Base-by-base conservation (phyloP, 2,329 filamentous ascomycete species). In the Pseudogymnoascus sp. region DNA sequence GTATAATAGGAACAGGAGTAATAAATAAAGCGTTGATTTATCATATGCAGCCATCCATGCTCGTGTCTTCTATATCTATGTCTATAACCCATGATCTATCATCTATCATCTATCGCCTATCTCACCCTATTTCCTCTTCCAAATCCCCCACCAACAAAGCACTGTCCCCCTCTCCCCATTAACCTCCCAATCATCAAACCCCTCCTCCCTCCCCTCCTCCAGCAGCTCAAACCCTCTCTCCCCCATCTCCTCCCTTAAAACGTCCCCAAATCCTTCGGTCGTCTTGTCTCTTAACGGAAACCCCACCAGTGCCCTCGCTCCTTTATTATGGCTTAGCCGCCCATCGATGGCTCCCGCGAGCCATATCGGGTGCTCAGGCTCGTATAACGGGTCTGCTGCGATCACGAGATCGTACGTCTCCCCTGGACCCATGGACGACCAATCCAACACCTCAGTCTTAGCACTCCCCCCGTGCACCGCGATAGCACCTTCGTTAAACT, bases 301-400 rank as follows among this genome's bases (percentile, higher is more conserved):
- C 76, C 96, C 93, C 47, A 94, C 77, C 9, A 97, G 79, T 1
- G 88, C 87, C 36, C 88, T 81, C 1, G 90, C 83, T 29, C 81
- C 76, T 0, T 72, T 61, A 2, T 77, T 78, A 11, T 77, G 74
- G 7, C 80, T 80, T 9, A 97, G 78, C 74, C 92, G 90, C 39
- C 81, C 75, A 8, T 79, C 74, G 47, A 97, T 85, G 11, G 89
- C 86, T 11, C 84, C 78, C 0, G 86, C 85, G 21, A 97, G 81
- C 69, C 94, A 83, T 2, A 73, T 75, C 0, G 93, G 91, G 70
- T 97, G 94, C 3, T 89, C 82, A 58, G 92, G 82, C 50, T 92
- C 91, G 74, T 97, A 97, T 17, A 99, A 77, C 0, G 90, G 84
- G 73, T 99, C 94, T 2, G 93, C 91, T 1, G 85, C 90, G 2